Conservation (phyloP, 306 rosid species). For the Rubus parviflorus region DNA sequence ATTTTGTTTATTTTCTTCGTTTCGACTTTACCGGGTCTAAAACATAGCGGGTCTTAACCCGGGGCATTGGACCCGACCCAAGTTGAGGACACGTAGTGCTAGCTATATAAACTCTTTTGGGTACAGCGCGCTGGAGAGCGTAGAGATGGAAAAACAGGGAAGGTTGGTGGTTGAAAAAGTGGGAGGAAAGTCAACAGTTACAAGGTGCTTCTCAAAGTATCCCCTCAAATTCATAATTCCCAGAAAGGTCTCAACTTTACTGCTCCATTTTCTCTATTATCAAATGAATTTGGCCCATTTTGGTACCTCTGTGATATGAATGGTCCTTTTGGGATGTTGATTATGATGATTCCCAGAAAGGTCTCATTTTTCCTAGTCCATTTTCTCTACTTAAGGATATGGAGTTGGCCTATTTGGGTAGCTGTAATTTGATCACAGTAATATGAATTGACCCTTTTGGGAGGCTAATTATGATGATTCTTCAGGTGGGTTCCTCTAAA, state of each 20-base stretch:
- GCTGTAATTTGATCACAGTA: conserved; percentile 9
- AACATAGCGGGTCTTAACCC: neutral
- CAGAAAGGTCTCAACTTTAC: conserved; percentile 49
- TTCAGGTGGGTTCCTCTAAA: conserved; percentile 76
- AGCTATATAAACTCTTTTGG: neutral
- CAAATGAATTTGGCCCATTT: neutral
- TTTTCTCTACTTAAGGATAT: neutral
- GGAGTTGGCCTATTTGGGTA: neutral
- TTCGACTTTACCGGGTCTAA: neutral
- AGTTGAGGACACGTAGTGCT: neutral
- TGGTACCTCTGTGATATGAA: too few species aligned
- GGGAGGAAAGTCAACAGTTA: conserved; percentile 64
- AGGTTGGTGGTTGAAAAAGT: conserved; percentile 67
- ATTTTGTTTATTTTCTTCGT: neutral
- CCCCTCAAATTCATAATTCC: conserved; percentile 86
- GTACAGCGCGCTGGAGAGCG: neutral
- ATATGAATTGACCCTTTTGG: conserved; percentile 19
- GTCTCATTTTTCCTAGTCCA: neutral
- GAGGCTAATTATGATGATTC: conserved; percentile 17
- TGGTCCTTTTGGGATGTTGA: neutral
- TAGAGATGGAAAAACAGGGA: conserved; percentile 46
- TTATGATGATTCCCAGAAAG: conserved; percentile 48
- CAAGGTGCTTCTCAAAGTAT: conserved; percentile 72
- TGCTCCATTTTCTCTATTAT: neutral
- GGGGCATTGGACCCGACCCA: conserved; percentile 5